These are phyloP conservation scores for Fusarium lyarnte DNA, from an alignment of 2,329 filamentous ascomycete species.

Conservation along the genomic window DNA sequence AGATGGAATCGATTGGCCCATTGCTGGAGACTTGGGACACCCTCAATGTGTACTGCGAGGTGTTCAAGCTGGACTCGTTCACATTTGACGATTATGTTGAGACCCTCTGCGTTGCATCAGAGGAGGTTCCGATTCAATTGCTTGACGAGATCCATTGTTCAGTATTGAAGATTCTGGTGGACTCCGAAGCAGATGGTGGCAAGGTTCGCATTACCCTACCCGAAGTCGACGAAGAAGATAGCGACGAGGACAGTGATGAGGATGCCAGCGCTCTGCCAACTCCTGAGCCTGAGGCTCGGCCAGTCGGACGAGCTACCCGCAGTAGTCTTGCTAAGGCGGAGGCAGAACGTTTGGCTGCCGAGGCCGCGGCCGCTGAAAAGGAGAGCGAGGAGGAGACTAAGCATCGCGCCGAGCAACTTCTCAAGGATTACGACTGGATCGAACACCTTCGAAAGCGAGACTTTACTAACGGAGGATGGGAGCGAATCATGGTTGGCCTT, in stretches of 20 bases:
- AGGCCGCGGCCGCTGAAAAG: slow-evolving; percentile 64
- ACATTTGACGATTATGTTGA: slow-evolving; percentile 97
- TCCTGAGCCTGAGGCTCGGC: slow-evolving; percentile 77
- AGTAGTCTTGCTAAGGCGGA: slow-evolving; percentile 87
- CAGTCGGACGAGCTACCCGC: slow-evolving; percentile 77
- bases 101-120: slow-evolving; percentile 80
- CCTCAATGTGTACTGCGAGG: slow-evolving; percentile 96
- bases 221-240: slow-evolving; percentile 76
- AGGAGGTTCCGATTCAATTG: slow-evolving; percentile 80
- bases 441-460: slow-evolving; percentile 84
- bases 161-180: slow-evolving; percentile 86
- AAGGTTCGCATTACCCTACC: slow-evolving; percentile 83
- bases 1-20: slow-evolving; percentile 85
- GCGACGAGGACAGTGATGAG: slow-evolving; percentile 70
- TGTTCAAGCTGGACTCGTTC: slow-evolving; percentile 94
- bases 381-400: slow-evolving; percentile 60
- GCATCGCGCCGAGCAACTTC: slow-evolving; percentile 80
- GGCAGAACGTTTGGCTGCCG: slow-evolving; percentile 72
- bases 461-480: slow-evolving; percentile 90
- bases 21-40: slow-evolving; percentile 96
- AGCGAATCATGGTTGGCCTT: slow-evolving; percentile 87
- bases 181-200: slow-evolving; percentile 77
- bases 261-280: slow-evolving; percentile 63
- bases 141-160: slow-evolving; percentile 93
- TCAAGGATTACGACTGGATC: slow-evolving; percentile 82